Conservation (phyloP, 2,329 filamentous ascomycete genomes). For the Fusarium buxicola region DNA sequence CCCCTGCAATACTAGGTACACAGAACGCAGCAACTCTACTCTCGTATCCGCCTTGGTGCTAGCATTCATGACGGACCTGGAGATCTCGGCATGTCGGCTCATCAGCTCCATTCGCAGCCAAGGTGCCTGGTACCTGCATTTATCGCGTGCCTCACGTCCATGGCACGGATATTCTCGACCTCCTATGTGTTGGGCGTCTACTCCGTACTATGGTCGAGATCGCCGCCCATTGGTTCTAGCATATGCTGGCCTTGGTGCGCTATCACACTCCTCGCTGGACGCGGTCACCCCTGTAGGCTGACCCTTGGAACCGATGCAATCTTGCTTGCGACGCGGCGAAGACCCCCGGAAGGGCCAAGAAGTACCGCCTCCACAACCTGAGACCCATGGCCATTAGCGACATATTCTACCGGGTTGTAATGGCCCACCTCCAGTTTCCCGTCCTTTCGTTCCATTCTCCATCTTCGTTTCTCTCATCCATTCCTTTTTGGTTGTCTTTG, state of each 20-base stretch:
- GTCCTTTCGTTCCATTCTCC: slow-evolving; percentile 27
- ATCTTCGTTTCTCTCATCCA: slow-evolving; percentile 36
- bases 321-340: slow-evolving; percentile 41
- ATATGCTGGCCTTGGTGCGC: slow-evolving; percentile 21
- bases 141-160: slow-evolving; percentile 21
- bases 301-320: slow-evolving; percentile 48
- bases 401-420: slow-evolving; percentile 20
- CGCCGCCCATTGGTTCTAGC: slow-evolving; percentile 13
- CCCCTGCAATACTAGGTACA: slow-evolving; percentile 11
- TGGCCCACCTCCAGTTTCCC: slow-evolving; percentile 21
- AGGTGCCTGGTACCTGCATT: slow-evolving; percentile 42
- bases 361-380: slow-evolving; percentile 14
- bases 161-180: slow-evolving; percentile 37
- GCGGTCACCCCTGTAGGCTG: slow-evolving; percentile 39
- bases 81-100: slow-evolving; percentile 36
- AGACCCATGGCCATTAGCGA: slow-evolving; percentile 12
- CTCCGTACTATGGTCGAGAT: slow-evolving; percentile 18
- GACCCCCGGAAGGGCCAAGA: slow-evolving; percentile 27
- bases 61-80: slow-evolving; percentile 15
- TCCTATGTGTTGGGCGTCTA: slow-evolving; percentile 24
- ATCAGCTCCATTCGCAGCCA: slow-evolving; percentile 24
- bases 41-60: slow-evolving; percentile 14
- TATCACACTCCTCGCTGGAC: slow-evolving; percentile 22
- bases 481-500: slow-evolving; percentile 38
- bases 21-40: background rate